Conservation (phyloP, 108 stramenopile species). For the Cyclotella atomus region DNA sequence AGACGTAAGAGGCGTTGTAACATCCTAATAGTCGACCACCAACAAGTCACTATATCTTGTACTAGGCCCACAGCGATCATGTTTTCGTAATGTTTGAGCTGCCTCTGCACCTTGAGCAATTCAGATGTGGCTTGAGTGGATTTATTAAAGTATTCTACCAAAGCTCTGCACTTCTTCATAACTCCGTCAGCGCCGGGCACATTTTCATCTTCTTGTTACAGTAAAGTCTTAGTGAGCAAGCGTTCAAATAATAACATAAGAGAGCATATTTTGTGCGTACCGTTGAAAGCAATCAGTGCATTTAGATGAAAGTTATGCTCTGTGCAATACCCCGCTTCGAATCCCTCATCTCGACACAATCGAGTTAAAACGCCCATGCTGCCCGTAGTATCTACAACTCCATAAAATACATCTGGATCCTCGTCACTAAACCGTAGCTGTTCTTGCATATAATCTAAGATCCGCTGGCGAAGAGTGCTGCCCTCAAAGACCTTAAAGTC, state of each 20-base stretch:
- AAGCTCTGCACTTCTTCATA: neutral
- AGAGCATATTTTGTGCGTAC: too few species aligned
- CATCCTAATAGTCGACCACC: constrained; percentile 10
- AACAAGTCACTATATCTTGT: neutral
- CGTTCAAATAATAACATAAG: too few species aligned
- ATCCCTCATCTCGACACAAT: neutral
- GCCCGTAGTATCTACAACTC: constrained; percentile 1
- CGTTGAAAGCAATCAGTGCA: neutral
- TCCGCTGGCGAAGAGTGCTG: neutral
- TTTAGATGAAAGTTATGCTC: constrained; percentile 8
- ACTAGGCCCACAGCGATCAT: neutral
- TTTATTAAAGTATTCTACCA: neutral
- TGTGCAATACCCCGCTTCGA: neutral
- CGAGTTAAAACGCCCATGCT: constrained; percentile 5
- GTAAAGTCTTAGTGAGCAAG: too few species aligned
- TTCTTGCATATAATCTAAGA: neutral
- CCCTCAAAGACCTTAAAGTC: constrained; percentile 3
- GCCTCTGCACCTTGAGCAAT: neutral
- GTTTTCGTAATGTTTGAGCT: neutral
- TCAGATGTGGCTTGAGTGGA: neutral
- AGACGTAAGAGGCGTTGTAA: neutral
- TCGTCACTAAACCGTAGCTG: neutral
- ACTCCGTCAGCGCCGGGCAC: constrained; percentile 3
- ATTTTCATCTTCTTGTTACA: too few species aligned
- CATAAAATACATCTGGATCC: neutral